phyloP scores from a whole-genome alignment of 2,329 filamentous ascomycete genomes.

The Monosporascus sp. region DNA sequence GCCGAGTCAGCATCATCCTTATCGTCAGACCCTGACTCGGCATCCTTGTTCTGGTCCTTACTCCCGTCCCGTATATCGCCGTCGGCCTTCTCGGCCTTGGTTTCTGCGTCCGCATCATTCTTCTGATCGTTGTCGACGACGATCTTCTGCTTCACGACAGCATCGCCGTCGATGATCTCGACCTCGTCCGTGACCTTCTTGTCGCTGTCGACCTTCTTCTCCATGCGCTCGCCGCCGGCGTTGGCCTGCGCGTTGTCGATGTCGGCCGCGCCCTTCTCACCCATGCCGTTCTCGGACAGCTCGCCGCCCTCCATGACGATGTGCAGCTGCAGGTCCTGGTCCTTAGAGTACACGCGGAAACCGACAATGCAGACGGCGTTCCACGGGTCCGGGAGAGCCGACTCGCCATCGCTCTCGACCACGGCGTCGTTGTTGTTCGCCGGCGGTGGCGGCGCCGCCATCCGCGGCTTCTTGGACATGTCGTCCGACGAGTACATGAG shows the following conservation, averaged over 20 bases:
- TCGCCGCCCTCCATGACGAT: slow-evolving; percentile 52
- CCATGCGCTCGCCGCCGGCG: slow-evolving; percentile 41
- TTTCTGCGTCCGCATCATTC: slow-evolving; percentile 4
- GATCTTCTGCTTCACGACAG: slow-evolving; percentile 27
- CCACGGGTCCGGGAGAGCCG: slow-evolving; percentile 32
- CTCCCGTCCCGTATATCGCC: slow-evolving; percentile 3
- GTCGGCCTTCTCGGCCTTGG: slow-evolving; percentile 3
- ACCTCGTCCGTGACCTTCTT: slow-evolving; percentile 22
- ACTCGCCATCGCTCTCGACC: slow-evolving; percentile 37
- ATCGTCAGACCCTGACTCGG: slow-evolving; percentile 12
- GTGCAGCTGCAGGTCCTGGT: slow-evolving; percentile 47
- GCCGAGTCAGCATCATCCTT: slow-evolving; percentile 24
- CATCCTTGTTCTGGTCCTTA: slow-evolving; percentile 4
- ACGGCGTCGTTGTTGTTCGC: slow-evolving; percentile 18
- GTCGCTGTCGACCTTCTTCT: slow-evolving; percentile 18
- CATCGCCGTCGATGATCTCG: slow-evolving; percentile 25
- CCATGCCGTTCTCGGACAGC: slow-evolving; percentile 51
- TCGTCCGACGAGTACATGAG: slow-evolving; percentile 55
- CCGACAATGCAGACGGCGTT: slow-evolving; percentile 38
- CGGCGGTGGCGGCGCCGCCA: slow-evolving; percentile 22
- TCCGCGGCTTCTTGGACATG: slow-evolving; percentile 46
- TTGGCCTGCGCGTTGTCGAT: slow-evolving; percentile 54
- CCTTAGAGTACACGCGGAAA: slow-evolving; percentile 36
- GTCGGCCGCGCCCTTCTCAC: slow-evolving; percentile 49
- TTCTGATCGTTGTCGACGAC: slow-evolving; percentile 22